phyloP scores from a whole-genome alignment of 2,329 filamentous ascomycete genomes.

The Thelonectria blattea region DNA sequence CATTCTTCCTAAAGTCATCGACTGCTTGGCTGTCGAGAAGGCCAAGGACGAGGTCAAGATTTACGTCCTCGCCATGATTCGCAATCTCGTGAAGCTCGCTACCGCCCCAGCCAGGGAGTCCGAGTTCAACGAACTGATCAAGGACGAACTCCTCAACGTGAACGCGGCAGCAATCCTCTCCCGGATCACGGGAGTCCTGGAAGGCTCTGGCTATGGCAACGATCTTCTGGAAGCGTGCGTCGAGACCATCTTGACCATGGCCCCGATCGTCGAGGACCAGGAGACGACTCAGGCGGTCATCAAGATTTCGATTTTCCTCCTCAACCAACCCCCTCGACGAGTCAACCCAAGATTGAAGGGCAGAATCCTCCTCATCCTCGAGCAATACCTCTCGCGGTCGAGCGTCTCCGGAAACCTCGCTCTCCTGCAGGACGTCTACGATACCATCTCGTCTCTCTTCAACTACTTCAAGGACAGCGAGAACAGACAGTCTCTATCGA shows the following conservation, averaged over 20 bases:
- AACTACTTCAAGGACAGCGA: constrained; percentile 85
- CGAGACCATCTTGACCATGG: constrained; percentile 76
- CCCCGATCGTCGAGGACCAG: constrained; percentile 70
- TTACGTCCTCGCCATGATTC: constrained; percentile 78
- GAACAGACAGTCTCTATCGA: constrained; percentile 76
- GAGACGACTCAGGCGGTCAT: constrained; percentile 79
- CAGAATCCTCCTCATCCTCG: constrained; percentile 77
- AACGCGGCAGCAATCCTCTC: constrained; percentile 67
- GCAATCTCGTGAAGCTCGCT: constrained; percentile 68
- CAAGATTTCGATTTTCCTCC: constrained; percentile 78
- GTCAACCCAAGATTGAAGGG: constrained; percentile 86
- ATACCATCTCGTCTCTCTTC: constrained; percentile 80
- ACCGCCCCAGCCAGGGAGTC: constrained; percentile 60
- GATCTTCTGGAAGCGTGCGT: constrained; percentile 81
- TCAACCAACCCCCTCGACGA: constrained; percentile 82
- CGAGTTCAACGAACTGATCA: constrained; percentile 63
- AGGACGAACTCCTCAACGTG: constrained; percentile 60
- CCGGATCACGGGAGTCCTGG: constrained; percentile 72
- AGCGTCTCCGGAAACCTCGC: constrained; percentile 45
- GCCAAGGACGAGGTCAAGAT: constrained; percentile 87
- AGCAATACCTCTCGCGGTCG: constrained; percentile 77
- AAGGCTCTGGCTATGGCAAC: constrained; percentile 65
- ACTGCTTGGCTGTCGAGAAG: constrained; percentile 73
- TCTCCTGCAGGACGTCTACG: constrained; percentile 70
- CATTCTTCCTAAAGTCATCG: constrained; percentile 73